Evolutionary conservation across 2,329 filamentous ascomycete genomes (phyloP), one percentile per base, ranked within the genome.

Genomic region (Berkeleyomyces basicola): DNA sequence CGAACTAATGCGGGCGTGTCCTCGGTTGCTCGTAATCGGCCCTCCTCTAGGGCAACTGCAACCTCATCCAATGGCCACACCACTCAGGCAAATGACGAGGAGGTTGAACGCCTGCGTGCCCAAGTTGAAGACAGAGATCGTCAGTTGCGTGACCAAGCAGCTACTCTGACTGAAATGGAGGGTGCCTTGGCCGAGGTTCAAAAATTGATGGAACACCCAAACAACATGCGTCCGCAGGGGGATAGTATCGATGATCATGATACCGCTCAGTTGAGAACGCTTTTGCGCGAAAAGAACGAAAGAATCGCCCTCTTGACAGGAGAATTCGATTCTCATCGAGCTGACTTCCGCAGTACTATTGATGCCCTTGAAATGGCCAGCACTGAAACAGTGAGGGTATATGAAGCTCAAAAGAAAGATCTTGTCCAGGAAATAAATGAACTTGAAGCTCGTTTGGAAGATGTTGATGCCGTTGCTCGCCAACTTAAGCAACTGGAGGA

Each of bases 401-500:
- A 99, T 71, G 93, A 99, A 72, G 87, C 90, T 72, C 88, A 89
- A 74, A 88, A 97, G 65, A 87, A 91, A 69, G 88, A 90, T 69
- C 75, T 99, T 47, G 82, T 93, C 74, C 82, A 85, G 64, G 91
- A 97, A 69, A 79, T 96, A 37, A 82, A 86, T 61, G 90, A 96
- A 64, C 76, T 93, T 2, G 87, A 92, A 67, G 87, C 90, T 51
- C 82, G 88, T 53, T 87, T 86, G 47, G 85, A 95, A 64, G 93
- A 99, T 71, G 90, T 99, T 6, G 90, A 96, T 68, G 87, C 85
- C 36, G 90, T 99, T 23, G 91, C 93, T 5, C 81, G 81, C 66
- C 93, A 99, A 73, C 79, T 99, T 62, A 96, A 96, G 75, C 90
- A 96, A 73, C 79, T 99, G 1, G 93, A 97, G 72, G 92, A 97